Conservation (phyloP, 139 green algal genomes). For the Asterochloris sp. region DNA sequence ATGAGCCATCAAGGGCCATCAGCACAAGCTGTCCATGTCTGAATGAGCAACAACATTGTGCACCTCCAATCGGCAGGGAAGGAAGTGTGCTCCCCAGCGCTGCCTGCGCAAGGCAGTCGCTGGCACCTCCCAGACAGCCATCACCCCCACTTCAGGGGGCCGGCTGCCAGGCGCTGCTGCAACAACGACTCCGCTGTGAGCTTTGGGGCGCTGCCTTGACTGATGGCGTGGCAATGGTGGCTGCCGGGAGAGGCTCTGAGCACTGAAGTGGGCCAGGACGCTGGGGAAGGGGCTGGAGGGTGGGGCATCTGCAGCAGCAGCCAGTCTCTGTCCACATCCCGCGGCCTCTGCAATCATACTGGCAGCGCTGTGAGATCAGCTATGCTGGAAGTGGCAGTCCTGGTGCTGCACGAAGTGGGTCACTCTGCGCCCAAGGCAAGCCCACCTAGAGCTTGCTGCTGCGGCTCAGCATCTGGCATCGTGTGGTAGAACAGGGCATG, state of each 20-base stretch:
- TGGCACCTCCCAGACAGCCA: too few relatives aligned
- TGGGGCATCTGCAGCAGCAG: neutral
- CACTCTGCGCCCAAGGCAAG: neutral
- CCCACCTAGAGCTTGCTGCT: neutral
- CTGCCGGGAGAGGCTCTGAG: too few relatives aligned
- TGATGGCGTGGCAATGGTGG: too few relatives aligned
- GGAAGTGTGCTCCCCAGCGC: too few relatives aligned
- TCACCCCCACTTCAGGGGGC: too few relatives aligned
- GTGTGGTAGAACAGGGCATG: neutral
- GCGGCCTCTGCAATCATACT: neutral
- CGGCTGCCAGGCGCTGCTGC: too few relatives aligned
- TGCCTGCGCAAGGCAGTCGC: too few relatives aligned
- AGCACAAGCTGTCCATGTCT: neutral
- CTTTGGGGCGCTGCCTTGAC: too few relatives aligned
- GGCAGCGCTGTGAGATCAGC: neutral
- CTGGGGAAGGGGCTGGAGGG: neutral
- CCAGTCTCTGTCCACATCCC: neutral
- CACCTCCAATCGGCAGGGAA: neutral
- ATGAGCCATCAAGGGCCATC: neutral
- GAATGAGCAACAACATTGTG: neutral
- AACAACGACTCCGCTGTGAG: too few relatives aligned
- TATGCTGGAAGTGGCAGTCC: too few relatives aligned
- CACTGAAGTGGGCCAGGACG: too few relatives aligned
- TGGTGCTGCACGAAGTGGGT: neutral
- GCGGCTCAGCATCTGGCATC: neutral